Conservation (phyloP, 768 basidiomycete species). For the Fibroporia radiculosa region DNA sequence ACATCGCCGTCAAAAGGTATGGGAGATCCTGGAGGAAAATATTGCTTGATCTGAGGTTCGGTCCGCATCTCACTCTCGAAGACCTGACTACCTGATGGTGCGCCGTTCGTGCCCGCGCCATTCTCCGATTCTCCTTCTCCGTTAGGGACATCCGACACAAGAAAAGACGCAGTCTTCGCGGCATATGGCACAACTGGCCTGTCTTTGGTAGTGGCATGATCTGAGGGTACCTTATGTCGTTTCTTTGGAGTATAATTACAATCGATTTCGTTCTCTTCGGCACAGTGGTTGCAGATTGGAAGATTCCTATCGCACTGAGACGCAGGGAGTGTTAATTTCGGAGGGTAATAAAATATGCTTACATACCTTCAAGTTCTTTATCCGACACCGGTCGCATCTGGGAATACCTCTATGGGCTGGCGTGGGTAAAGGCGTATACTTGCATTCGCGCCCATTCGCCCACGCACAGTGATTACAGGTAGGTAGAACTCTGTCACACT, state of each 20-base stretch:
- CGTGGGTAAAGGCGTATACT: slow-evolving; percentile 66
- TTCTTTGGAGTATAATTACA: slow-evolving; percentile 75
- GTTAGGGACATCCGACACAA: slow-evolving; percentile 31
- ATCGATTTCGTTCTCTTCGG: slow-evolving; percentile 40
- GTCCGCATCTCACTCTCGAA: slow-evolving; percentile 18
- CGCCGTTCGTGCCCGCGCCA: slow-evolving; percentile 5
- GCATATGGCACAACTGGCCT: slow-evolving; percentile 32
- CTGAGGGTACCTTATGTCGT: slow-evolving; percentile 44
- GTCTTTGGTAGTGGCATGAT: slow-evolving; percentile 30
- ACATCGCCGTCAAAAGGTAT: slow-evolving; percentile 15
- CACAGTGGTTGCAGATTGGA: slow-evolving; percentile 64
- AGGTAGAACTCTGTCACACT: slow-evolving; percentile 69
- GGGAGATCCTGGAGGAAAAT: slow-evolving; percentile 18
- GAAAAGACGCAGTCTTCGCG: slow-evolving; percentile 41
- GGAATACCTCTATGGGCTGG: slow-evolving; percentile 72
- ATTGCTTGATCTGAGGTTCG: slow-evolving; percentile 20
- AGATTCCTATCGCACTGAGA: slow-evolving; percentile 63
- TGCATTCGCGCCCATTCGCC: slow-evolving; percentile 56
- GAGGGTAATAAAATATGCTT: slow-evolving; percentile 1
- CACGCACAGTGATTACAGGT: slow-evolving; percentile 67
- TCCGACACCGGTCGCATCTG: slow-evolving; percentile 63
- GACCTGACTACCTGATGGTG: slow-evolving; percentile 11
- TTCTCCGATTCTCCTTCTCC: slow-evolving; percentile 9
- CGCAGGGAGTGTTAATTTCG: slow-evolving; percentile 4
- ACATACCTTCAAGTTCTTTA: slow-evolving; percentile 57